Base-by-base conservation (phyloP, 2,329 filamentous ascomycete genomes). In the Ophiostoma australiae region DNA sequence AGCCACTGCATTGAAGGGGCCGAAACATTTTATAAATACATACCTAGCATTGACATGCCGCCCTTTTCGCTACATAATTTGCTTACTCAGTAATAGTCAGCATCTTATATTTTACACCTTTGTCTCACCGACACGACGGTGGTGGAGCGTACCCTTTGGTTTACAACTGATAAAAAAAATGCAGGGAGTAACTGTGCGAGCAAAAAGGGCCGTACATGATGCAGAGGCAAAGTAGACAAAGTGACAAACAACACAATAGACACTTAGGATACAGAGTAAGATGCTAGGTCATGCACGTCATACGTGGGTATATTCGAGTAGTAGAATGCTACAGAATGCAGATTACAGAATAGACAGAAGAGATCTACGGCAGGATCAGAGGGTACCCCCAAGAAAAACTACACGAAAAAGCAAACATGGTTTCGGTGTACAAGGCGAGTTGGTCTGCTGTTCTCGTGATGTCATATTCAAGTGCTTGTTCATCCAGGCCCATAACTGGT, bases 101-200 rank as follows among this genome's bases (percentile, higher is more conserved):
- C 44, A 48, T 48, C 44, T 20, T 48, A 58, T 58, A 58, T 58
- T 27, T 58, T 58, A 58, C 52, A 58, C 52, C 52, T 58, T 58
- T 58, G 52, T 13, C 23, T 58, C 52, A 58, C 52, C 52, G 52
- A 58, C 52, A 58, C 48, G 5, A 58, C 10, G 10, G 10, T 58
- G 52, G 52, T 58, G 52, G 52, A 58, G 52, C 17, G 52, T 48
- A 27, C 17, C 52, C 23, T 13, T 27, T 8, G 7, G 44, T 20
- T 48, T 48, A 17, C 44, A 15, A 48, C 44, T 20, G 44, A 48
- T 3, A 48, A 7, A 48, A 48, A n/a, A 6, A 48, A n/a, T n/a
- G 17, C 17, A 20, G 5, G 20, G 7, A 48, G 20, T 10, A 44
- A 44, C 13, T 44, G 41, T 44, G 41, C 41, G 13, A 41, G 39